Conservation (phyloP, 2,329 filamentous ascomycete genomes). For the Xylariomycetidae sp. region DNA sequence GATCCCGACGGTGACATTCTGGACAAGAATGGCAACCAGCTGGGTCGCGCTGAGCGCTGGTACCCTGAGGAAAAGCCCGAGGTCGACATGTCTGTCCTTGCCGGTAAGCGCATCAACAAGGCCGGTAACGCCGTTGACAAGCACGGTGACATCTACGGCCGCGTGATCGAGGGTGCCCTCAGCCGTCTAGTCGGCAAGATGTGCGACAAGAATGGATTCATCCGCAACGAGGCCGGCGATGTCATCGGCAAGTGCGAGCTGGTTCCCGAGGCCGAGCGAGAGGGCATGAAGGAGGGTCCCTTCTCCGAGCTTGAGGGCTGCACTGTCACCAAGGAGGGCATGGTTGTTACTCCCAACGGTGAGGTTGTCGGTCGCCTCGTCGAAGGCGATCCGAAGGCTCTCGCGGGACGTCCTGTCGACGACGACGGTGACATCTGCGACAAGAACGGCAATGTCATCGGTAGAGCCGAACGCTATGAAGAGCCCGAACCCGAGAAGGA, state of each 20-base stretch:
- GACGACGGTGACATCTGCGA: conserved; percentile 79
- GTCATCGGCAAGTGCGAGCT: conserved; percentile 63
- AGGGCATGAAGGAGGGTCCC: conserved; percentile 58
- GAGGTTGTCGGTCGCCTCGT: conserved; percentile 67
- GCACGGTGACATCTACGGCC: conserved; percentile 52
- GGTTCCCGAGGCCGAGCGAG: conserved; percentile 60
- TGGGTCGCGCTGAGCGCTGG: conserved; percentile 64
- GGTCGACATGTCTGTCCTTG: conserved; percentile 54
- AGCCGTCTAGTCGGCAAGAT: conserved; percentile 60
- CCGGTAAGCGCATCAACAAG: conserved; percentile 68
- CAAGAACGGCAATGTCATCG: conserved; percentile 59
- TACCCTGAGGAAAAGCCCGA: conserved; percentile 50
- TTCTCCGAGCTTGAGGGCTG: conserved; percentile 62
- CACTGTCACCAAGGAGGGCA: conserved; percentile 63
- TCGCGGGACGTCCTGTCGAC: conserved; percentile 70
- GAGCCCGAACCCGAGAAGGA: conserved; percentile 48
- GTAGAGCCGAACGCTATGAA: conserved; percentile 55
- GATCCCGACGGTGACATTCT: conserved; percentile 65
- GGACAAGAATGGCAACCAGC: conserved; percentile 59
- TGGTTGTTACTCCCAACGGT: conserved; percentile 58
- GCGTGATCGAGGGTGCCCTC: conserved; percentile 60
- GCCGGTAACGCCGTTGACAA: conserved; percentile 56
- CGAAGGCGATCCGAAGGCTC: conserved; percentile 63
- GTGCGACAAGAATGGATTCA: conserved; percentile 65
- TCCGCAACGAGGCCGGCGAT: conserved; percentile 67